These are phyloP conservation scores for Puccinia hordei DNA, from an alignment of 1,284 basidiomycete genomes.

Conservation along the genomic window DNA sequence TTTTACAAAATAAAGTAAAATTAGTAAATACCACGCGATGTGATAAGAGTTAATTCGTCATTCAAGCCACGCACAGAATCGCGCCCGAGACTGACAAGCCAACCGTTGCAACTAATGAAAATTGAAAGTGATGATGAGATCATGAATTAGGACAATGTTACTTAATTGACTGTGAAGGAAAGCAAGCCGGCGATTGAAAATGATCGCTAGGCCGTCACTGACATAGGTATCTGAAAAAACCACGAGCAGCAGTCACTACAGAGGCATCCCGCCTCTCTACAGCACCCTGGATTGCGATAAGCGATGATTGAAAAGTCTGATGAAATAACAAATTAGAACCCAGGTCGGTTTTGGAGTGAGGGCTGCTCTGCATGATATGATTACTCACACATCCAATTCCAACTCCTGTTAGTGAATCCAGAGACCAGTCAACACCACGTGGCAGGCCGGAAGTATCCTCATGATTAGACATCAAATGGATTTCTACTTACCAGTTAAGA, in stretches of 20 bases:
- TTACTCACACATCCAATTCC: background rate
- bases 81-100: constrained; percentile 8
- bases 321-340: background rate
- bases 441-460: background rate
- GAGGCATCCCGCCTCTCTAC: background rate
- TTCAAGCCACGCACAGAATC: background rate
- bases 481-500: background rate
- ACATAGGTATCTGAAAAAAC: constrained; percentile 1
- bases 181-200: background rate
- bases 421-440: background rate
- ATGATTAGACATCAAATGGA: background rate
- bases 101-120: background rate
- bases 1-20: background rate
- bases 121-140: background rate
- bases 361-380: background rate
- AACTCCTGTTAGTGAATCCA: background rate
- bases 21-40: background rate
- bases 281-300: constrained; percentile 2
- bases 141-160: too few relatives aligned
- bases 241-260: constrained; percentile 9
- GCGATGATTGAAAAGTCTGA: background rate
- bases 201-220: background rate
- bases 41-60: background rate
- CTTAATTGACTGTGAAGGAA: too few relatives aligned
- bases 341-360: background rate